Evolutionary conservation across 139 green algal genomes (phyloP), one percentile per base, ranked within the genome.

Genomic region (Edaphochlamys debaryana): DNA sequence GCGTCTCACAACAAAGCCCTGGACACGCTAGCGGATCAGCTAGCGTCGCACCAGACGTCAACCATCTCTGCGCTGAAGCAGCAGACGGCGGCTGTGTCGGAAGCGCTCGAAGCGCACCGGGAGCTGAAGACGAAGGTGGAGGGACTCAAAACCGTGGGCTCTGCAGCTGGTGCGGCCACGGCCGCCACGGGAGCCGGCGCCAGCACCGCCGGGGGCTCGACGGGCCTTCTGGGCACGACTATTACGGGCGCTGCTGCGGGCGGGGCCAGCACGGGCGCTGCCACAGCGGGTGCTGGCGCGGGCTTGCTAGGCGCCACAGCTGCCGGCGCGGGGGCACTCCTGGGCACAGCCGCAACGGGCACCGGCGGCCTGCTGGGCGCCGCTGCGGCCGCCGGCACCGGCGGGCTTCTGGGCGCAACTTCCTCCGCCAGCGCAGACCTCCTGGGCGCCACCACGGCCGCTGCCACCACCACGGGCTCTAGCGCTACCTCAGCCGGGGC

Each of bases 71-170:
- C 78, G 41, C 78, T 84, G 48, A 34, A 84, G 66, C 66, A 84
- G 78, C 78, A 84, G 66, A 71, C 62, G 2, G 78, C 34, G 23
- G 76, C 63, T 13, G 63, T 82, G 30, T 74, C 62, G 45, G 76
- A 82, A 63, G 76, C 76, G 22, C 63, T 82, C 9, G 76, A 82
- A 63, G 76, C 62, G 60, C 76, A 82, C 45, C 42, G 45, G 34
- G 42, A 54, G 62, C 60, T 82, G 45, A 22, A 37, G n/a, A 56
- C 23, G 1, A 30, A n/a, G 3, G 63, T 82, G 76, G 76, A 82
- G 11, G 42, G 36, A 3, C 62, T 81, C 40, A 69, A 80, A 29
- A 23, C n/a, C 25, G 23, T 63, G 20, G 52, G 52, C 52, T 25
- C 15, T 3, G 52, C 17, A 20, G 52, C 52, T 27, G n/a, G n/a